Evolutionary conservation across 2,329 filamentous ascomycete species (phyloP).

Genomic region (Lojkania enalia): DNA sequence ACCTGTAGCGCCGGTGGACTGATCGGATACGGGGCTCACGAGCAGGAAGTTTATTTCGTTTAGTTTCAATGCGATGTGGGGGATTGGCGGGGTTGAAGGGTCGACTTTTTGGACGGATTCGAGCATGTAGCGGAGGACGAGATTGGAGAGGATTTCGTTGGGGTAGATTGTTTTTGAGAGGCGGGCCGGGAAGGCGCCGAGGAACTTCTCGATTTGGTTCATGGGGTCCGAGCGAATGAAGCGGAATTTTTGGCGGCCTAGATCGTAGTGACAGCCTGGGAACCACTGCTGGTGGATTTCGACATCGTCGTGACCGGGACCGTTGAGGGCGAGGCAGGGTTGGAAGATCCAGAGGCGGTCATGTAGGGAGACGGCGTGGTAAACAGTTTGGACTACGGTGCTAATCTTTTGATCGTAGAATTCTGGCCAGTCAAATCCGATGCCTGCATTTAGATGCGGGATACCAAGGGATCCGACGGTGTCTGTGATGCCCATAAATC

Average conservation of each 20-base stretch:
- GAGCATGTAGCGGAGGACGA: constrained; percentile 36
- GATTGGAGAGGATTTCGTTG: constrained; percentile 38
- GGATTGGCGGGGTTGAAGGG: constrained; percentile 22
- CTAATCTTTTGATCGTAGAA: constrained; percentile 42
- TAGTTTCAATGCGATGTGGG: constrained; percentile 19
- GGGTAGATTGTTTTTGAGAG: constrained; percentile 36
- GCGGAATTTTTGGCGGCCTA: constrained; percentile 41
- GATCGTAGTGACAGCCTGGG: constrained; percentile 43
- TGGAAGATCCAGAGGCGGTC: constrained; percentile 42
- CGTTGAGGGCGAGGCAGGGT: constrained; percentile 32
- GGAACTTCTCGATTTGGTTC: constrained; percentile 30
- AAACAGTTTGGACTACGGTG: constrained; percentile 37
- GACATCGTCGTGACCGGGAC: constrained; percentile 11
- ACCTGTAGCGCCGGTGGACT: constrained; percentile 20
- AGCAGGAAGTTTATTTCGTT: constrained; percentile 16
- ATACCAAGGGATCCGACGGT: constrained; percentile 42
- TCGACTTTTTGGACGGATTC: constrained; percentile 27
- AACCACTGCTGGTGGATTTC: constrained; percentile 39
- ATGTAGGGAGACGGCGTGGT: constrained; percentile 38
- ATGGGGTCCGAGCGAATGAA: constrained; percentile 35
- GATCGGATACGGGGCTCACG: constrained; percentile 7
- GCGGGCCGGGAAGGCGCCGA: constrained; percentile 32
- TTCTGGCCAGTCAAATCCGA: constrained; percentile 41
- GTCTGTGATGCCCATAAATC: constrained; percentile 40
- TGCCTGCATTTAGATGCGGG: constrained; percentile 38